Percentiles rank a stretch among this genome's conserved stretches.
These are phyloP conservation scores for Apiotrichum laibachii DNA, from an alignment of 1,284 basidiomycete genomes.

Conservation along the genomic window DNA sequence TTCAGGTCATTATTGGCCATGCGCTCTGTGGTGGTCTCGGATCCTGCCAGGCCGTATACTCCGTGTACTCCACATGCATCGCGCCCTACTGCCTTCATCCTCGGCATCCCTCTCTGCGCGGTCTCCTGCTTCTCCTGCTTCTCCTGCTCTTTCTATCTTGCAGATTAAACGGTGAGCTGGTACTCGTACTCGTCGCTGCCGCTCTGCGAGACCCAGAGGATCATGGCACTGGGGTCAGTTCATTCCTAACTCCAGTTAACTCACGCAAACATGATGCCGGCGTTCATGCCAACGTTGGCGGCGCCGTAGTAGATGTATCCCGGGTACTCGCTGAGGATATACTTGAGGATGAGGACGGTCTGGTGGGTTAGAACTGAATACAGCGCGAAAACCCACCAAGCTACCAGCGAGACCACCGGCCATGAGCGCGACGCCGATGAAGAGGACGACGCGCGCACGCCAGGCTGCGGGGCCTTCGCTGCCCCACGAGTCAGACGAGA, in stretches of 20 bases:
- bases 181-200: conserved; percentile 53
- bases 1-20: too few relatives aligned
- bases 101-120: too few relatives aligned
- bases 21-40: too few relatives aligned
- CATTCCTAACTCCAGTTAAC: conserved; percentile 7
- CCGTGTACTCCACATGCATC: too few relatives aligned
- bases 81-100: too few relatives aligned
- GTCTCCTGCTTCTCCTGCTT: too few relatives aligned
- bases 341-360: conserved; percentile 90
- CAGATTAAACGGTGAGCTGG: conserved; percentile 49
- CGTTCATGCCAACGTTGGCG: conserved; percentile 89
- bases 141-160: too few relatives aligned
- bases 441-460: conserved; percentile 83
- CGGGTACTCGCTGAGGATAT: conserved; percentile 72
- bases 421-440: conserved; percentile 95
- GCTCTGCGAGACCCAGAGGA: conserved; percentile 51
- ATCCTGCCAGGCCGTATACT: too few relatives aligned
- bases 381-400: conserved; percentile 62
- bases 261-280: conserved; percentile 76
- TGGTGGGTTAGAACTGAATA: conserved; percentile 43
- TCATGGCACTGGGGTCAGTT: conserved; percentile 41
- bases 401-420: conserved; percentile 93
- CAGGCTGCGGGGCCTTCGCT: conserved; percentile 75
- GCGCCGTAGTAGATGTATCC: conserved; percentile 89
- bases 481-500: conserved; percentile 58